These are phyloP conservation scores for Kalaharituber pfeilii DNA, from an alignment of 2,329 filamentous ascomycete genomes.

Conservation along the genomic window DNA sequence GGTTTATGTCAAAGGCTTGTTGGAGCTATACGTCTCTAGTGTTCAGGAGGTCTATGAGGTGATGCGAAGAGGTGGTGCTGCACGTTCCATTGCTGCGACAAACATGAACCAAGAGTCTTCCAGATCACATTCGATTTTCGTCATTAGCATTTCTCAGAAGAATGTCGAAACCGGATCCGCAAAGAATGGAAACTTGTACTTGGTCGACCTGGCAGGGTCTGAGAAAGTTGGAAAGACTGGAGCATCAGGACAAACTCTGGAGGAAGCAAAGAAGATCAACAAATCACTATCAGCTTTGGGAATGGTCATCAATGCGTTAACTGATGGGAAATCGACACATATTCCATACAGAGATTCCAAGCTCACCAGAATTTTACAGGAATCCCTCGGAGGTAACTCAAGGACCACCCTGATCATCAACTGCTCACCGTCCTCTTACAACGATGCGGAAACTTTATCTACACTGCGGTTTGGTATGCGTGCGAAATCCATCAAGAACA, in stretches of 20 bases:
- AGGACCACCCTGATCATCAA: slow-evolving; percentile 98
- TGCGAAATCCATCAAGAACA: slow-evolving; percentile 98
- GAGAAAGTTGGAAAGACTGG: slow-evolving; percentile 98
- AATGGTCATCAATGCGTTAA: slow-evolving; percentile 97
- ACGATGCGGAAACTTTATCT: slow-evolving; percentile 83
- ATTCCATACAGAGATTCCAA: slow-evolving; percentile 96
- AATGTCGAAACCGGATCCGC: slow-evolving; percentile 91
- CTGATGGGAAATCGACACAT: slow-evolving; percentile 91
- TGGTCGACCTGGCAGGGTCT: slow-evolving; percentile 94
- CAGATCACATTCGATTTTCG: slow-evolving; percentile 94
- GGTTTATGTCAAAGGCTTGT: slow-evolving; percentile 86
- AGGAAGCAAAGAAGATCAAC: slow-evolving; percentile 99
- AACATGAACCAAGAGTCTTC: slow-evolving; percentile 99
- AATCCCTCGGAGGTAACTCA: slow-evolving; percentile 92
- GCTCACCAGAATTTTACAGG: slow-evolving; percentile 90
- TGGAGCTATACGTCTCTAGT: slow-evolving; percentile 90
- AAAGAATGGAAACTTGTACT: slow-evolving; percentile 89
- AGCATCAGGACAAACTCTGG: slow-evolving; percentile 87
- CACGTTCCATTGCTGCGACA: slow-evolving; percentile 81
- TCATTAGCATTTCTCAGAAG: slow-evolving; percentile 93
- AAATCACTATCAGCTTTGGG: slow-evolving; percentile 95
- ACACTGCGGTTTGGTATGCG: slow-evolving; percentile 89
- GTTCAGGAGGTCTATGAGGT: slow-evolving; percentile 94
- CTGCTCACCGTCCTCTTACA: slow-evolving; percentile 96
- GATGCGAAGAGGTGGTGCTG: slow-evolving; percentile 78